phyloP scores from a whole-genome alignment of 306 rosid species.

The Quercus cerris region DNA sequence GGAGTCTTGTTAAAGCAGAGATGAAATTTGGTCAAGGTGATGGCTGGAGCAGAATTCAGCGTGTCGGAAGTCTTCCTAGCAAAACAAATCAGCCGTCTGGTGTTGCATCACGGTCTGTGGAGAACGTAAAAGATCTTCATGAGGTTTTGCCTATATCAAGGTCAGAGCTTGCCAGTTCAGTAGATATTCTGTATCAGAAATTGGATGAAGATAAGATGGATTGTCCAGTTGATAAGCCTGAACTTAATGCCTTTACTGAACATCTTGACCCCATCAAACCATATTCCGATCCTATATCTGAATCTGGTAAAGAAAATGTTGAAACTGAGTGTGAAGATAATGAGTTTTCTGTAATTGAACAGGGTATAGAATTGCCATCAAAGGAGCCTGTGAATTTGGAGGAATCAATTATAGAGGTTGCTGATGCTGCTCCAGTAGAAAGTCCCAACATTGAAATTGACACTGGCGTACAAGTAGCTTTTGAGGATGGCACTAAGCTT shows the following conservation, averaged over 20 bases:
- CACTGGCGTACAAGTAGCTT: conserved; percentile 23
- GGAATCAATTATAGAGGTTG: conserved; percentile 32
- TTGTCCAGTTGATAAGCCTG: conserved; percentile 30
- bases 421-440: conserved; percentile 35
- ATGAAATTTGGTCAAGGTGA: conserved; percentile 36
- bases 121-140: conserved; percentile 72
- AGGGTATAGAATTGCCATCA: conserved; percentile 46
- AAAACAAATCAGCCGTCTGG: conserved; percentile 10
- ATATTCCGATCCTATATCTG: conserved; percentile 20
- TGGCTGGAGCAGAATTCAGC: conserved; percentile 42
- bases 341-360: conserved; percentile 51
- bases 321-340: conserved; percentile 36
- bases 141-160: conserved; percentile 51
- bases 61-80: conserved; percentile 42
- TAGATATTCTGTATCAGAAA: conserved; percentile 40
- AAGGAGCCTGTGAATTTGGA: conserved; percentile 32
- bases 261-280: conserved; percentile 32
- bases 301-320: conserved; percentile 25
- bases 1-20: conserved; percentile 25
- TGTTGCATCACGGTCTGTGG: conserved; percentile 29
- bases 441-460: conserved; percentile 23
- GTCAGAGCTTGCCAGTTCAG: conserved; percentile 50
- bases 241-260: conserved; percentile 39
- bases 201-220: conserved; percentile 42
- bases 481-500: conserved; percentile 25